Evolutionary conservation across 768 basidiomycete species (phyloP).

Genomic region (Dioszegia hungarica): DNA sequence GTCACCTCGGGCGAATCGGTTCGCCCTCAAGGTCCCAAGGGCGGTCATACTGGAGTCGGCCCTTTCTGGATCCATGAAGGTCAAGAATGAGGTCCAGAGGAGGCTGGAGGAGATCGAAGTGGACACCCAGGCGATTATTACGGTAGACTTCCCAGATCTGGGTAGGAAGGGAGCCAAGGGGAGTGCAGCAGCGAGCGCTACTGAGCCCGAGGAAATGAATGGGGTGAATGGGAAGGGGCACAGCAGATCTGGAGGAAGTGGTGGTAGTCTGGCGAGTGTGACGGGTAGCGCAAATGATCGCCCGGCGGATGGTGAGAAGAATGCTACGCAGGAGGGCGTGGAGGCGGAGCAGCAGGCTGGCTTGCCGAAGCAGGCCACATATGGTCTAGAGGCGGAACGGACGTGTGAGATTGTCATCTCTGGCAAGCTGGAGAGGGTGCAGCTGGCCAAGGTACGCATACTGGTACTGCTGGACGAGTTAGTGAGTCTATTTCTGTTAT

Average conservation of each 20-base stretch:
- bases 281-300: no score
- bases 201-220: no score
- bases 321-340: not conserved
- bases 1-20: constrained; percentile 63
- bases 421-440: constrained; percentile 77
- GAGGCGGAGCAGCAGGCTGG: no score
- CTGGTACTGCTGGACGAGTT: constrained; percentile 93
- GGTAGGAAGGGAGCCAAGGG: no score
- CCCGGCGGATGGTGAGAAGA: not conserved
- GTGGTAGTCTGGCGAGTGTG: no score
- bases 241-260: no score
- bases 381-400: constrained; percentile 87
- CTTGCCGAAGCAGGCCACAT: constrained; percentile 54
- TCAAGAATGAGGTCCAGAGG: constrained; percentile 75
- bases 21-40: constrained; percentile 81
- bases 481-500: constrained; percentile 56
- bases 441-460: constrained; percentile 81
- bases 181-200: no score
- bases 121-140: constrained; percentile 86
- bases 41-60: constrained; percentile 83
- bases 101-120: constrained; percentile 91
- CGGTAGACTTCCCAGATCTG: constrained; percentile 71
- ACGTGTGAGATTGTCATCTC: constrained; percentile 90
- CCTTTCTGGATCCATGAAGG: constrained; percentile 57
- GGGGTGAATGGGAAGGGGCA: no score